Conservation (phyloP, 2,329 filamentous ascomycete species). For the Zalaria obscura region DNA sequence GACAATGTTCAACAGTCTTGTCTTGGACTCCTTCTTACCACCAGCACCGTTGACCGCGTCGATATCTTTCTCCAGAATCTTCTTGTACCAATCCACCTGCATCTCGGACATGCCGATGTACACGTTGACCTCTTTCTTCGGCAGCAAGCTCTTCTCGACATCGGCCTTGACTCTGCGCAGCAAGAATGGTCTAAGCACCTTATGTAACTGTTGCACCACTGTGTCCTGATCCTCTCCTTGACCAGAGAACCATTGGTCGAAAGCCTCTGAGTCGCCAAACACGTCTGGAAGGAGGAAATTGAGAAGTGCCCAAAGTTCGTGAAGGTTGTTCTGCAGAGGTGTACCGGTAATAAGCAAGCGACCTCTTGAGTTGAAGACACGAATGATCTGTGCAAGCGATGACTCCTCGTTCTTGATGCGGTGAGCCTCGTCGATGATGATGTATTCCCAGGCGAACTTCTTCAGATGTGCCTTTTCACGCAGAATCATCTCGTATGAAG, state of each 20-base stretch:
- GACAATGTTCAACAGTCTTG: constrained; percentile 90
- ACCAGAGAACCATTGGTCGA: constrained; percentile 94
- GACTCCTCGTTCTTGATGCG: constrained; percentile 99
- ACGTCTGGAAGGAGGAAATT: constrained; percentile 98
- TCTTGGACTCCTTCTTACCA: constrained; percentile 96
- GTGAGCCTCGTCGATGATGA: constrained; percentile 96
- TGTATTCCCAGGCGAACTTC: constrained; percentile 99
- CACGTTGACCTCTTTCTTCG: constrained; percentile 94
- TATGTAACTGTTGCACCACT: constrained; percentile 89
- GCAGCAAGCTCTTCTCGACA: constrained; percentile 91
- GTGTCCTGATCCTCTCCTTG: constrained; percentile 86
- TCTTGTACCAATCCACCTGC: constrained; percentile 98
- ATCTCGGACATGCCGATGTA: constrained; percentile 99
- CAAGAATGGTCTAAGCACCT: constrained; percentile 82
- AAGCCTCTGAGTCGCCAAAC: constrained; percentile 90
- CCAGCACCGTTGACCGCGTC: constrained; percentile 95
- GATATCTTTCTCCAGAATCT: constrained; percentile 97
- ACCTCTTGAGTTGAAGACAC: constrained; percentile 90
- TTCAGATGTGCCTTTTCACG: constrained; percentile 88
- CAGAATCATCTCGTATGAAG: constrained; percentile 97
- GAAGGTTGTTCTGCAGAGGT: constrained; percentile 91
- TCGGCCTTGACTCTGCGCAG: constrained; percentile 93
- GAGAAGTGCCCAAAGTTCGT: constrained; percentile 92
- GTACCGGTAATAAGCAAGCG: constrained; percentile 92
- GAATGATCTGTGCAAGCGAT: constrained; percentile 88